Conservation (phyloP, 2,329 filamentous ascomycete species). For the Penicillium hesseltinei region DNA sequence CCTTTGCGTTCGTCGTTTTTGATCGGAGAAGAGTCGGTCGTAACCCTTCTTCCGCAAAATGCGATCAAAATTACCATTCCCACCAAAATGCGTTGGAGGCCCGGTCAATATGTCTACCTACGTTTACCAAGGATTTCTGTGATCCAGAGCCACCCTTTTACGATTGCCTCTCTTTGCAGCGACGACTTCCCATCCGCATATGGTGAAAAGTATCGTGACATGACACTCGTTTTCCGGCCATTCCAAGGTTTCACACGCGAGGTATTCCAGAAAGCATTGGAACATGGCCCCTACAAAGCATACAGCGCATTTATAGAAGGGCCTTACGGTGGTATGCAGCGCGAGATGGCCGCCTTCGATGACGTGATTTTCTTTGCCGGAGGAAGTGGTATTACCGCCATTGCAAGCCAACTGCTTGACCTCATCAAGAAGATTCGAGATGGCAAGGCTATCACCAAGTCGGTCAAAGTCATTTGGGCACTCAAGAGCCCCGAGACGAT, state of each 20-base stretch:
- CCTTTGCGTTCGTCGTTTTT: constrained; percentile 73
- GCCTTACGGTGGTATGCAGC: constrained; percentile 90
- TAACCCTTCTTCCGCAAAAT: constrained; percentile 86
- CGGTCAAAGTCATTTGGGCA: constrained; percentile 90
- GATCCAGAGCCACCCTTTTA: constrained; percentile 93
- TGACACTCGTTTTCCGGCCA: constrained; percentile 86
- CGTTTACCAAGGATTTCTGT: constrained; percentile 89
- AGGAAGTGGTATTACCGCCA: constrained; percentile 88
- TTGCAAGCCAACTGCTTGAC: constrained; percentile 86
- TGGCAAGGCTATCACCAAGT: constrained; percentile 87
- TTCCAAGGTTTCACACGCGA: constrained; percentile 86
- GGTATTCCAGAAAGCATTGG: constrained; percentile 76
- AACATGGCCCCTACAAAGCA: constrained; percentile 85
- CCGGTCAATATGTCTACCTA: constrained; percentile 91
- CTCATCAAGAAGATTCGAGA: constrained; percentile 97
- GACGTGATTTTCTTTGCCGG: constrained; percentile 91
- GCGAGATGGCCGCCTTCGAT: constrained; percentile 86
- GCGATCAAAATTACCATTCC: constrained; percentile 95
- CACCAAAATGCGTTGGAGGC: constrained; percentile 87
- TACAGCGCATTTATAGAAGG: constrained; percentile 92
- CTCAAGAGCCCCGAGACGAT: constrained; percentile 87
- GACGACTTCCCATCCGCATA: constrained; percentile 92
- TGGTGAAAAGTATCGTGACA: constrained; percentile 81
- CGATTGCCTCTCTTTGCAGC: constrained; percentile 86
- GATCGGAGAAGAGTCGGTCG: constrained; percentile 85